These are phyloP conservation scores for Chrysosphaeria jannelii DNA, from an alignment of 2,329 filamentous ascomycete species.

Conservation along the genomic window DNA sequence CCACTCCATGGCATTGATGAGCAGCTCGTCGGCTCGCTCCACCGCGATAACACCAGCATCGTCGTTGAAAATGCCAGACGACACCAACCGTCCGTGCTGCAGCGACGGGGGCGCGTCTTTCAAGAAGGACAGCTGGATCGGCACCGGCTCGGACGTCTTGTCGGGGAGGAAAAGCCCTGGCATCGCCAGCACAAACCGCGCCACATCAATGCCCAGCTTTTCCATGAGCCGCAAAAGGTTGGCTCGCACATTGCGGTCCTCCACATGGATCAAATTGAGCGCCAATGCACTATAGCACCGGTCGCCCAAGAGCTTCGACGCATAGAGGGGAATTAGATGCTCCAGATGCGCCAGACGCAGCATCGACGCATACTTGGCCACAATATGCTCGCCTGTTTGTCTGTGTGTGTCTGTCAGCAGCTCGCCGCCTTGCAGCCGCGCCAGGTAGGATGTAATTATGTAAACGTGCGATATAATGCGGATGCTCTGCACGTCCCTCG, in stretches of 20 bases:
- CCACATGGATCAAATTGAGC: slow-evolving; percentile 44
- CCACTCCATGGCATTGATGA: slow-evolving; percentile 68
- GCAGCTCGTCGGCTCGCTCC: slow-evolving; percentile 29
- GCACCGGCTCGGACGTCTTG: slow-evolving; percentile 9
- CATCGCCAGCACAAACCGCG: slow-evolving; percentile 44
- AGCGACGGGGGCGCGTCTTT: slow-evolving; percentile 25
- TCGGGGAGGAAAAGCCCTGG: slow-evolving; percentile 20
- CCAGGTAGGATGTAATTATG: slow-evolving; percentile 35
- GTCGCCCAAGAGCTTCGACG: slow-evolving; percentile 38
- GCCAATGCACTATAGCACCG: slow-evolving; percentile 43
- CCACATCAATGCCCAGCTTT: slow-evolving; percentile 40
- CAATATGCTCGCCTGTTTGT: slow-evolving; percentile 38
- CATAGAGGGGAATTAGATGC: slow-evolving; percentile 65
- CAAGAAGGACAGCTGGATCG: background rate
- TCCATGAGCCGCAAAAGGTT: slow-evolving; percentile 45
- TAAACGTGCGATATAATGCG: slow-evolving; percentile 37
- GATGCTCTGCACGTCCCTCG: slow-evolving; percentile 29
- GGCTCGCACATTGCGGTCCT: slow-evolving; percentile 30
- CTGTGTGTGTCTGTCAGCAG: slow-evolving; percentile 8
- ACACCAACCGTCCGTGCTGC: slow-evolving; percentile 31
- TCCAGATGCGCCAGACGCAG: slow-evolving; percentile 42
- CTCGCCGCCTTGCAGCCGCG: slow-evolving; percentile 11
- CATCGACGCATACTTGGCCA: slow-evolving; percentile 57
- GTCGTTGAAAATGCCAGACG: slow-evolving; percentile 37
- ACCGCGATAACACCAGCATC: slow-evolving; percentile 22